Conservation (phyloP, 805 yeast genomes). For the Nakazawaea sp. region DNA sequence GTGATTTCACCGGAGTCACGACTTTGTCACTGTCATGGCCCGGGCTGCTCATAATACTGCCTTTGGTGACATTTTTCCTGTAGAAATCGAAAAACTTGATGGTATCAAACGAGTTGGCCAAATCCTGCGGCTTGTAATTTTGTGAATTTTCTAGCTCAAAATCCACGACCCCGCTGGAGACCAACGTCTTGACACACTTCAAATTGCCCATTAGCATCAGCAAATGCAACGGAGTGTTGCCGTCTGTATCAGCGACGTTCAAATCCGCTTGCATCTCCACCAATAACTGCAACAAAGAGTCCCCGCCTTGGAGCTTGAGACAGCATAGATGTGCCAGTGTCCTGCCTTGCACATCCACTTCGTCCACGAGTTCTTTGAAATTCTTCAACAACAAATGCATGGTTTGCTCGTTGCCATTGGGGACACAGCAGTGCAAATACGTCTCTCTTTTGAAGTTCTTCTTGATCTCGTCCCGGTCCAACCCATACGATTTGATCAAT, state of each 20-base stretch:
- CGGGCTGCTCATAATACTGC: too few relatives aligned
- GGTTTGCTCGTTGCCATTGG: slow-evolving; percentile 61
- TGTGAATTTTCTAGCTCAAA: slow-evolving; percentile 40
- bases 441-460: slow-evolving; percentile 52
- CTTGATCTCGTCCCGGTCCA: slow-evolving; percentile 22
- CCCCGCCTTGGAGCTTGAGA: slow-evolving; percentile 45
- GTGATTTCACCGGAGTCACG: too few relatives aligned
- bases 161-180: slow-evolving; percentile 44
- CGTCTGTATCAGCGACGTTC: slow-evolving; percentile 61
- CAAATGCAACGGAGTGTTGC: slow-evolving; percentile 79
- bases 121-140: slow-evolving; percentile 64
- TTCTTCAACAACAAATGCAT: slow-evolving; percentile 67
- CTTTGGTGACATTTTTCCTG: not conserved
- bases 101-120: slow-evolving; percentile 47
- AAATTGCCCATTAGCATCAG: slow-evolving; percentile 68
- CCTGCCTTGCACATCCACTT: slow-evolving; percentile 36
- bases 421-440: slow-evolving; percentile 64
- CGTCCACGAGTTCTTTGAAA: slow-evolving; percentile 47
- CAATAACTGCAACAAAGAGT: slow-evolving; percentile 47
- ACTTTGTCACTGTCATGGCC: too few relatives aligned
- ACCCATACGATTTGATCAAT: slow-evolving; percentile 8
- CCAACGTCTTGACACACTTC: slow-evolving; percentile 46
- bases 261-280: slow-evolving; percentile 75
- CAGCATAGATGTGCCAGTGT: slow-evolving; percentile 72
- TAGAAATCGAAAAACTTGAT: slow-evolving; percentile 13